Evolutionary conservation across 495 filamentous ascomycete species (phyloP), one percentile per base, ranked within the genome.

Genomic region (Chlorociboria aeruginascens): DNA sequence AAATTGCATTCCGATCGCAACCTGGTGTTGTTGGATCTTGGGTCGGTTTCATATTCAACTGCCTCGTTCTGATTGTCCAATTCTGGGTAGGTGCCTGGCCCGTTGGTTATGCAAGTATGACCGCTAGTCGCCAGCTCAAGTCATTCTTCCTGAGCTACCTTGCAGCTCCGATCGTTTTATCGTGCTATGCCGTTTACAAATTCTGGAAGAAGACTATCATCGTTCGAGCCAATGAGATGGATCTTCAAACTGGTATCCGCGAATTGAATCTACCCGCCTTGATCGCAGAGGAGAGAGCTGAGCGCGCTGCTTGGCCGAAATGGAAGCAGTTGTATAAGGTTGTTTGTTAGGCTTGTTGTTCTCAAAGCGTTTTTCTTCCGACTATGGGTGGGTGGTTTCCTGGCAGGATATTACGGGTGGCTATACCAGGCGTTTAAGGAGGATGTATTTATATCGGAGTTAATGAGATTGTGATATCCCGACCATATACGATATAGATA

Each of bases 81-180:
- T 94, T 97, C 69, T 97, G 92, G 92, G 83, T 81, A 28, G 89
- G 83, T 29, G 82, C 86, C 12, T 85, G 82, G 51, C 92, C 92
- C 1, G 68, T 92, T 20, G 82, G 75, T 31, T 78, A 74, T 54
- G 62, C 46, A 0, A 45, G 58, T 0, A 70, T 61, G 60, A 68
- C 68, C 6, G 32, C 69, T 0, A 25, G 35, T 0, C 68, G 69
- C 1, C 59, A 74, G 25, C 74, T 70, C 0, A 52, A 78, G 51
- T 75, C 66, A 46, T 95, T 90, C 66, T 96, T 96, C 64, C 55
- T 75, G 20, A 73, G 71, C 44, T 98, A 89, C 57, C 68, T 95
- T 13, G 84, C 85, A 4, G 80, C 78, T 0, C 92, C 92, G 0
- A 77, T 96, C 40, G 83, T 95, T 32, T 47, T 87, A 3, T 39